These are phyloP conservation scores for Fragilaria crotonensis DNA, from an alignment of 108 stramenopile genomes.

Conservation along the genomic window DNA sequence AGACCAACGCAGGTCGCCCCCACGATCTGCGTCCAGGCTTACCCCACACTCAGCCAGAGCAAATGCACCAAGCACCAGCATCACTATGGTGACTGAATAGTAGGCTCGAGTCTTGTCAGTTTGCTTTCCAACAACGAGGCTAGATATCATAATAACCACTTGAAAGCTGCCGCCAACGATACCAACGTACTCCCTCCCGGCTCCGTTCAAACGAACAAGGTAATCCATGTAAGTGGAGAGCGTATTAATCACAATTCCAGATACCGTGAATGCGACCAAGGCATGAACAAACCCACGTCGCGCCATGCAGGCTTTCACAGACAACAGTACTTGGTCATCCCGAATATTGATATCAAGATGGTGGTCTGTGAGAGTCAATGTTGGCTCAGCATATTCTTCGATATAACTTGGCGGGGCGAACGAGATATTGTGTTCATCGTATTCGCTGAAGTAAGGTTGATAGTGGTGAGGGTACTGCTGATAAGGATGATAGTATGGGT, in stretches of 20 bases:
- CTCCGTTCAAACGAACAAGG: slow-evolving; percentile 72
- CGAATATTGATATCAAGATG: slow-evolving; percentile 82
- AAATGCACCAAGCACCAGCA: slow-evolving; percentile 79
- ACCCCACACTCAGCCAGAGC: slow-evolving; percentile 79
- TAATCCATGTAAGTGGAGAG: slow-evolving; percentile 75
- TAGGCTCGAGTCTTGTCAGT: slow-evolving; percentile 55
- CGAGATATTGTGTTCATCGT: slow-evolving; percentile 5
- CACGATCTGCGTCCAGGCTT: slow-evolving; percentile 66
- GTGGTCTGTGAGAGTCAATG: slow-evolving; percentile 58
- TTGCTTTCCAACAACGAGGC: slow-evolving; percentile 51
- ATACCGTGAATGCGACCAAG: slow-evolving; percentile 57
- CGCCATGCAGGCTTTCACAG: slow-evolving; percentile 69
- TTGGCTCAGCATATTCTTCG: slow-evolving; percentile 73
- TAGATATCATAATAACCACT: slow-evolving; percentile 65
- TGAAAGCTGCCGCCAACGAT: slow-evolving; percentile 76
- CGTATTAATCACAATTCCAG: slow-evolving; percentile 79
- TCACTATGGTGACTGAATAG: slow-evolving; percentile 55
- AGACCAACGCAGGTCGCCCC: slow-evolving; percentile 56
- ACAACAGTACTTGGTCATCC: slow-evolving; percentile 77
- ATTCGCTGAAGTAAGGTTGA: slow-evolving; percentile 9
- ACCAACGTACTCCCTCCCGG: slow-evolving; percentile 61
- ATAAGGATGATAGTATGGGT: neutral
- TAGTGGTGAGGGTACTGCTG: slow-evolving; percentile 15
- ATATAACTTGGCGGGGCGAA: slow-evolving; percentile 10
- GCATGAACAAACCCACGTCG: slow-evolving; percentile 75